Percentiles rank a stretch among this genome's conserved stretches.
Conservation (phyloP, 306 rosid species). For the Medicago arabica region DNA sequence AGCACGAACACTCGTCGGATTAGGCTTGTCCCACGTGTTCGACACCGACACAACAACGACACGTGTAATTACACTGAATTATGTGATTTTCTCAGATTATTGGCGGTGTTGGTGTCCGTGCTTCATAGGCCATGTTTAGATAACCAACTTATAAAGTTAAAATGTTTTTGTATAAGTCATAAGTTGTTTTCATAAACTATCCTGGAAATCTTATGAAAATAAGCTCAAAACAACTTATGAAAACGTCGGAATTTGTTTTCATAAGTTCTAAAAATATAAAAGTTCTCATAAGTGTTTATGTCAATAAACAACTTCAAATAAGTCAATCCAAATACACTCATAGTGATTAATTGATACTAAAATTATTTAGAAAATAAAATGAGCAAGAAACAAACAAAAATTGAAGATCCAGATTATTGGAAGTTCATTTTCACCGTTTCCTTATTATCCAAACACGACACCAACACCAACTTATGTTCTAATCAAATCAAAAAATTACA, state of each 20-base stretch:
- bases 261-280: neutral
- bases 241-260: too few relatives aligned
- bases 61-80: too few relatives aligned
- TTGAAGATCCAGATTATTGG: constrained; percentile 28
- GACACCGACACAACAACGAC: too few relatives aligned
- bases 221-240: too few relatives aligned
- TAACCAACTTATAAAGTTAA: neutral
- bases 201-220: too few relatives aligned
- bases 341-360: neutral
- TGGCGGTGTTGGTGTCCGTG: too few relatives aligned
- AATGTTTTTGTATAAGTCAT: neutral
- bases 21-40: too few relatives aligned
- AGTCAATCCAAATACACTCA: neutral
- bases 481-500: neutral
- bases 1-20: too few relatives aligned
- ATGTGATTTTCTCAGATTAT: too few relatives aligned
- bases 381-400: neutral
- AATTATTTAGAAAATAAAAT: constrained; percentile 6
- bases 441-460: constrained; percentile 6
- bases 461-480: neutral
- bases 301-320: neutral
- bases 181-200: too few relatives aligned
- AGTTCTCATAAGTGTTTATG: too few relatives aligned
- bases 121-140: neutral
- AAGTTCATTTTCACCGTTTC: constrained; percentile 28